Percentiles rank a stretch among this genome's conserved stretches.
These are phyloP conservation scores for Trichophaea hybrida DNA, from an alignment of 2,329 filamentous ascomycete genomes.

Conservation along the genomic window DNA sequence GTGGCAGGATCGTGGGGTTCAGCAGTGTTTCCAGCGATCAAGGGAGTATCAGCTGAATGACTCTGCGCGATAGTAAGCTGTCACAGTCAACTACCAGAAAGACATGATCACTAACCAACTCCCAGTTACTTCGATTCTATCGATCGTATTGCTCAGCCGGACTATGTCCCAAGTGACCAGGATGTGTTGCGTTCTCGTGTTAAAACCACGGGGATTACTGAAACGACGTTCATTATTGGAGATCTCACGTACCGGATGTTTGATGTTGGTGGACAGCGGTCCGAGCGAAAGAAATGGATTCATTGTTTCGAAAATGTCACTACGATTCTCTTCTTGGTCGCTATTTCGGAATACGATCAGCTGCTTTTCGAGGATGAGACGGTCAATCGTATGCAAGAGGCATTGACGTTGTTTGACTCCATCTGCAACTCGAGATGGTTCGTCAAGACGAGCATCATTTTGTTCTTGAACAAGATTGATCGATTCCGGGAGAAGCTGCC, in stretches of 20 bases:
- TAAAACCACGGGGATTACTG: conserved; percentile 94
- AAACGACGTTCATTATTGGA: conserved; percentile 90
- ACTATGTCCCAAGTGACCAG: conserved; percentile 90
- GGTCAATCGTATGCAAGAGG: conserved; percentile 64
- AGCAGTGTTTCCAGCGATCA: conserved; percentile 89
- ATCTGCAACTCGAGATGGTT: conserved; percentile 62
- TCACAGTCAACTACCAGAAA: conserved; percentile 3
- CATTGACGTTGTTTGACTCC: conserved; percentile 55
- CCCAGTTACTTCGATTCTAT: conserved; percentile 89
- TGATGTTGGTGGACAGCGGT: conserved; percentile 88
- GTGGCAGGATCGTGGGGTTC: conserved; percentile 85
- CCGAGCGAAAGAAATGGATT: conserved; percentile 98
- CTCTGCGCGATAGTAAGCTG: conserved; percentile 79
- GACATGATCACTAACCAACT: conserved; percentile 29
- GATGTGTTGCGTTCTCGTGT: conserved; percentile 91
- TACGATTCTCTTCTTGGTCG: conserved; percentile 82
- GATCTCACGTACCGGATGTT: conserved; percentile 95
- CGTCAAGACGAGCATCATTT: conserved; percentile 56
- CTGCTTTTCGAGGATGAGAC: conserved; percentile 92
- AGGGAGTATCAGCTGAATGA: conserved; percentile 94
- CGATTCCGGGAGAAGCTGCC: conserved; percentile 61
- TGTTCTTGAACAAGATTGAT: conserved; percentile 64
- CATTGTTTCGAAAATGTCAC: conserved; percentile 98
- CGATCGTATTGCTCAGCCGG: conserved; percentile 72
- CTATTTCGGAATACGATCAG: conserved; percentile 95